Conservation (phyloP, 495 filamentous ascomycete species). For the Penicillium mononematosum region DNA sequence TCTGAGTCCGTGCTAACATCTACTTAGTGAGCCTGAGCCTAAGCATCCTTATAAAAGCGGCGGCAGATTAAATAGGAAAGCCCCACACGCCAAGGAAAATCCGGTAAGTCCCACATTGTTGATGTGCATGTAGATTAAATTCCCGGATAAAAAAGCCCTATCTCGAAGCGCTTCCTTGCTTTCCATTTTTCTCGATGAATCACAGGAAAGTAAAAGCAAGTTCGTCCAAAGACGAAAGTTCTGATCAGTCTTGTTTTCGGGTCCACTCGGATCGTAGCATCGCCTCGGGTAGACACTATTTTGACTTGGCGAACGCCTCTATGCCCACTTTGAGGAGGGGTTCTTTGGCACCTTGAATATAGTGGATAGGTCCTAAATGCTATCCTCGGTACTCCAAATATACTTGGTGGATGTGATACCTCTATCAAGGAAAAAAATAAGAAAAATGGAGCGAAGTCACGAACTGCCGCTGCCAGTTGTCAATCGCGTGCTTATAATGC, state of each 20-base stretch:
- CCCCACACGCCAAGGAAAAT: too few species aligned
- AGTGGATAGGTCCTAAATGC: neutral
- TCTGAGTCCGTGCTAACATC: neutral
- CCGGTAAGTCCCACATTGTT: neutral
- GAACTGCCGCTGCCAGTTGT: constrained; percentile 9
- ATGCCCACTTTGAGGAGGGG: neutral
- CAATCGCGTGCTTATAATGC: constrained; percentile 17
- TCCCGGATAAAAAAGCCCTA: neutral
- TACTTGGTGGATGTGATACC: neutral
- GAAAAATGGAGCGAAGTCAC: neutral
- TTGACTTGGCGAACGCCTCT: neutral
- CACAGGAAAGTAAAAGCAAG: neutral
- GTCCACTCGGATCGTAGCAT: constrained; percentile 7
- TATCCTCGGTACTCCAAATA: neutral
- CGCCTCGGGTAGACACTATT: neutral
- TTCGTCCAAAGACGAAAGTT: neutral
- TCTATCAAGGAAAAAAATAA: neutral
- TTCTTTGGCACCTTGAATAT: neutral
- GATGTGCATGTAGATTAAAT: neutral
- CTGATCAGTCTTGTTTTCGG: neutral
- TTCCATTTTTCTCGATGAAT: neutral
- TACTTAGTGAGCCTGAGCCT: too few species aligned
- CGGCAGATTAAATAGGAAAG: too few species aligned
- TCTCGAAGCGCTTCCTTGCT: neutral
- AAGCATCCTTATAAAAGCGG: too few species aligned